Conservation (phyloP, 768 basidiomycete genomes). For the Kwoniella sp. region DNA sequence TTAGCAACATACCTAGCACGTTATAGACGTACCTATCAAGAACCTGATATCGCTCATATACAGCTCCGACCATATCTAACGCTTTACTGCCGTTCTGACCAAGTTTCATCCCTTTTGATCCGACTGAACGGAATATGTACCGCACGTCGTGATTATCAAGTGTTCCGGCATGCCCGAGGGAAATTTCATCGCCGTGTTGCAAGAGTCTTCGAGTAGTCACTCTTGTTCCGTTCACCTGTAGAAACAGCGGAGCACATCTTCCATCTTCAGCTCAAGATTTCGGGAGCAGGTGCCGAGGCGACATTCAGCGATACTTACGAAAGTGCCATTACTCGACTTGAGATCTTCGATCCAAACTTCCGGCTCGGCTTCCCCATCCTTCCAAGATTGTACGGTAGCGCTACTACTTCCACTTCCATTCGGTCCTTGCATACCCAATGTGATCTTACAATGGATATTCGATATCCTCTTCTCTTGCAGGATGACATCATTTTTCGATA, state of each 20-base stretch:
- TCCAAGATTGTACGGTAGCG: slow-evolving; percentile 31
- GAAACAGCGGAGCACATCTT: too few species aligned
- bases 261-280: too few species aligned
- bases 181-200: slow-evolving; percentile 80
- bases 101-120: slow-evolving; percentile 25
- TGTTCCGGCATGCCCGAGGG: slow-evolving; percentile 68
- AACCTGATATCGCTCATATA: slow-evolving; percentile 57
- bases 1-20: slow-evolving; percentile 42
- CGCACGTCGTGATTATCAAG: slow-evolving; percentile 61
- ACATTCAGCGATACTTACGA: slow-evolving; percentile 53
- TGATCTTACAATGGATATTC: slow-evolving; percentile 51
- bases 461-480: slow-evolving; percentile 48
- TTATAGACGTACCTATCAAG: slow-evolving; percentile 51
- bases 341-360: slow-evolving; percentile 55
- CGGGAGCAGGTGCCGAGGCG: too few species aligned
- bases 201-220: slow-evolving; percentile 66
- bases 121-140: slow-evolving; percentile 52
- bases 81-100: slow-evolving; percentile 32
- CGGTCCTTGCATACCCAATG: slow-evolving; percentile 38
- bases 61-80: slow-evolving; percentile 52
- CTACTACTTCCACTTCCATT: slow-evolving; percentile 29
- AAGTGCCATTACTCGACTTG: slow-evolving; percentile 73
- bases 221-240: slow-evolving; percentile 68
- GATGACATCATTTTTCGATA: slow-evolving; percentile 47
- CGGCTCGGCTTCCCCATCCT: slow-evolving; percentile 46